Base-by-base conservation (phyloP, 805 yeast species). In the Myxozyma melibiosi region DNA sequence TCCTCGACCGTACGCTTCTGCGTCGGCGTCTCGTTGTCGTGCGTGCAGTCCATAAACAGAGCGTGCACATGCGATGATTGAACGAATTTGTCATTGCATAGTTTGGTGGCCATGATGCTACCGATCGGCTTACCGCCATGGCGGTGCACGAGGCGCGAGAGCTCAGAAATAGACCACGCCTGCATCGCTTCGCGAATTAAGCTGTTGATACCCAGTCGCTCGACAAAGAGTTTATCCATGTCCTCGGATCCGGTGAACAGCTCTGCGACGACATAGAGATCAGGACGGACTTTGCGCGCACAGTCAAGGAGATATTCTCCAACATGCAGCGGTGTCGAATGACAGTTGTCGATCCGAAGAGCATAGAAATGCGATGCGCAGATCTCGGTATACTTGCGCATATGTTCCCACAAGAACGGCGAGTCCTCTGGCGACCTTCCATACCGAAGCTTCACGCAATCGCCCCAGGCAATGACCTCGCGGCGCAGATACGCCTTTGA, bases 71-170 rank as follows among this genome's bases (percentile, higher is more conserved):
- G 83, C 42, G 84, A 81, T 3, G 85, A 78, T 1, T 84, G 77
- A 45, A 92, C 76, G 8, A 82, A 76, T 63, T 78, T 34, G 14
- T 70, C 67, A 34, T 61, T 67, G 45, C 69, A 69, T 0, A 80
- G 77, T 31, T 76, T 77, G 24, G 76, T 64, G 34, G 72, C 73
- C 1, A 80, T 55, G 65, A 87, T 85, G 0, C 97, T 90, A 4
- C 99, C 99, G 70, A 92, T 88, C 34, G 98, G 97, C 64, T 90
- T 78, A 2, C 99, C 99, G 34, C 97, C 98, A 71, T 92, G 96
- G 67, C 84, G 83, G 70, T 92, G 96, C 25, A 92, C 86, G 49
- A 91, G 77, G 56, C 92, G 77, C 2, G 97, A 89, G 31, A 92
- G 78, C 68, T 92, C 98, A 37, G 81, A 84, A 11, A 88, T 94